Base-by-base conservation (phyloP, 208 protist genomes). In the Acanthamoeba triangularis region DNA sequence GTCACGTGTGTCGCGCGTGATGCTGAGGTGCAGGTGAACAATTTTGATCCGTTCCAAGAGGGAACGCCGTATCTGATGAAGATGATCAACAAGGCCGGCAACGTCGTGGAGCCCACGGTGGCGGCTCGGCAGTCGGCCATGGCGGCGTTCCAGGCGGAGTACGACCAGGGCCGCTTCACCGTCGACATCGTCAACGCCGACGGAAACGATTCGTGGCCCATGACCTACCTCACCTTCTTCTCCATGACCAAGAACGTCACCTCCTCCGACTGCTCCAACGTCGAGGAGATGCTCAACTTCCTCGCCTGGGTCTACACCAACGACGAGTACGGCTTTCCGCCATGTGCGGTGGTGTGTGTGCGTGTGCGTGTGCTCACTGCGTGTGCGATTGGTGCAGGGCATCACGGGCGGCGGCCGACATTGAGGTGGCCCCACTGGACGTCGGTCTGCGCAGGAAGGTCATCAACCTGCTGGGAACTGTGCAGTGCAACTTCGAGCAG, bases 31-130 rank as follows among this genome's bases (percentile, higher is more conserved):
- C n/a, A n/a, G n/a, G n/a, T n/a, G n/a, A n/a, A n/a, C 49, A 52
- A 52, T 52, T 52, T 52, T 52, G 49, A 52, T 11, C 49, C 49
- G 49, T 52, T 52, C 49, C 49, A 52, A 52, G 49, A 52, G 49
- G 49, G 49, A 52, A 52, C 49, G 49, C 49, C 49, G 7, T 11
- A 52, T 14, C 11, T 52, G 49, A 41, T 87, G 47, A 61, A 87
- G n/a, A 87, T 87, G 78, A 61, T 87, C 78, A 87, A 87, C 78
- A 87, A 87, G 78, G 87, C 87, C 18, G 56, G 87, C 3, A 49
- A n/a, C 3, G 4, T 7, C 1, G 78, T 87, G 16, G 11, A 33
- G 28, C 78, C 49, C 23, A n/a, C 78, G 11, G 78, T 61, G 20
- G 11, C 49, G 44, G 44, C 4, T 87, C 78, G 49, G n/a, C 78